Percentiles rank a stretch among this genome's conserved stretches.
phyloP scores from a whole-genome alignment of 192 early-diverging fungal species.

The Coemansia sp. region DNA sequence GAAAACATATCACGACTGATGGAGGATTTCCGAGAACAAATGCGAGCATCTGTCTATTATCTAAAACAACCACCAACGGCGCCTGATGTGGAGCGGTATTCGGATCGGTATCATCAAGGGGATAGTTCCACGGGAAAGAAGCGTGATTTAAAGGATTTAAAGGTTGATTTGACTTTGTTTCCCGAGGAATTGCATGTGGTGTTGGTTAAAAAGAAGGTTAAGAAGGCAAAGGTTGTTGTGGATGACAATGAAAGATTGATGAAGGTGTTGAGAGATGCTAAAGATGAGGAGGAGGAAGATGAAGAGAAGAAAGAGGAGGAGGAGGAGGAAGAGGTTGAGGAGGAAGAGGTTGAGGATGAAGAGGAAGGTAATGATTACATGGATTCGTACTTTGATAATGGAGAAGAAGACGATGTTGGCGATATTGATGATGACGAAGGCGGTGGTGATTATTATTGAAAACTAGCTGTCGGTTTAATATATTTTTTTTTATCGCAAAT shows the following conservation, averaged over 20 bases:
- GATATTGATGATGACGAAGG: constrained; percentile 48
- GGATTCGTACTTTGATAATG: constrained; percentile 52
- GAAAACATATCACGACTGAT: constrained; percentile 22
- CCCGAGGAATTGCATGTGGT: constrained; percentile 45
- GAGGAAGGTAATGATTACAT: constrained; percentile 49
- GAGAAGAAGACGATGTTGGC: constrained; percentile 49
- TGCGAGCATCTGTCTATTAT: constrained; percentile 35
- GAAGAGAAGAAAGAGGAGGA: constrained; percentile 16
- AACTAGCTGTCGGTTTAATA: not conserved
- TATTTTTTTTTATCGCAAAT: not conserved
- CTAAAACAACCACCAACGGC: constrained; percentile 34
- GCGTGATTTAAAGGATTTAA: constrained; percentile 22
- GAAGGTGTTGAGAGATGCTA: constrained; percentile 23
- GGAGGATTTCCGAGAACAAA: constrained; percentile 15
- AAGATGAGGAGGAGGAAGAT: constrained; percentile 30
- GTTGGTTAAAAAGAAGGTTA: constrained; percentile 22
- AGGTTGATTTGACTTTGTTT: constrained; percentile 32
- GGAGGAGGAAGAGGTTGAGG: constrained; percentile 20
- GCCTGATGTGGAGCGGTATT: constrained; percentile 44
- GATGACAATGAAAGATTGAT: constrained; percentile 17
- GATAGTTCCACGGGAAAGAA: too few species aligned
- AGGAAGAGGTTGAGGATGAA: constrained; percentile 37
- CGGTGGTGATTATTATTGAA: constrained; percentile 37
- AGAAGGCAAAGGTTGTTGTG: constrained; percentile 10
- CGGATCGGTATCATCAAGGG: constrained; percentile 46